Evolutionary conservation across 2,329 filamentous ascomycete genomes (phyloP).

Genomic region (Huntiella moniliformis): DNA sequence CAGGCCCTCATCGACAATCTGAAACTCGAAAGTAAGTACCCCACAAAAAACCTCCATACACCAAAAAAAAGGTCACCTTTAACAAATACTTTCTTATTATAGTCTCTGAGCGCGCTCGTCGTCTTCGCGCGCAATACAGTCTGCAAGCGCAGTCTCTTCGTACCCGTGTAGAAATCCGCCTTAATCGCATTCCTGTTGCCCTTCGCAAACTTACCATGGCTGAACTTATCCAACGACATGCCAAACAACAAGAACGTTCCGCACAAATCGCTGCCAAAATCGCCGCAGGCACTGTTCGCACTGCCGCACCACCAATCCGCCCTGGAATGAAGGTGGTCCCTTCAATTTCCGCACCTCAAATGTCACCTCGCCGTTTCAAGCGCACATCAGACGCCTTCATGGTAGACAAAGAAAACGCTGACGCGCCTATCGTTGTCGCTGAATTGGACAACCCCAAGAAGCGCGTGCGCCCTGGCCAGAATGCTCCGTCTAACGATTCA

Average conservation of each 20-base stretch:
- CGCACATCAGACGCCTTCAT: constrained; percentile 41
- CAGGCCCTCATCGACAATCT: constrained; percentile 77
- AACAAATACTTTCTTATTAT: background rate
- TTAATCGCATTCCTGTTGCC: constrained; percentile 73
- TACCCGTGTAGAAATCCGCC: constrained; percentile 74
- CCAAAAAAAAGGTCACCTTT: background rate
- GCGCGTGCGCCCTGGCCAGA: constrained; percentile 25
- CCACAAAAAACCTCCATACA: background rate
- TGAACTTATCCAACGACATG: constrained; percentile 44
- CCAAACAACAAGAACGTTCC: constrained; percentile 24
- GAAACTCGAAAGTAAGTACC: constrained; percentile 59
- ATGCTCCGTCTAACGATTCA: constrained; percentile 20
- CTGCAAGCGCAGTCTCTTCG: constrained; percentile 72
- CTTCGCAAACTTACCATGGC: constrained; percentile 67
- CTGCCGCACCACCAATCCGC: constrained; percentile 14
- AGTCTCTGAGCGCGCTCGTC: constrained; percentile 79
- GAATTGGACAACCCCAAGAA: constrained; percentile 53
- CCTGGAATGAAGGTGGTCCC: constrained; percentile 12
- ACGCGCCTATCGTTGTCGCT: constrained; percentile 19
- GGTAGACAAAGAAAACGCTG: constrained; percentile 56
- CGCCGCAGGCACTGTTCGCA: constrained; percentile 18
- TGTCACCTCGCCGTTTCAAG: constrained; percentile 10
- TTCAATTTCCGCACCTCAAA: constrained; percentile 3
- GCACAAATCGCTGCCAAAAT: constrained; percentile 11
- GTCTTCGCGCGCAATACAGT: constrained; percentile 73